phyloP scores from a whole-genome alignment of 371 early-diverging fungal species.

The Mortierella sp. region DNA sequence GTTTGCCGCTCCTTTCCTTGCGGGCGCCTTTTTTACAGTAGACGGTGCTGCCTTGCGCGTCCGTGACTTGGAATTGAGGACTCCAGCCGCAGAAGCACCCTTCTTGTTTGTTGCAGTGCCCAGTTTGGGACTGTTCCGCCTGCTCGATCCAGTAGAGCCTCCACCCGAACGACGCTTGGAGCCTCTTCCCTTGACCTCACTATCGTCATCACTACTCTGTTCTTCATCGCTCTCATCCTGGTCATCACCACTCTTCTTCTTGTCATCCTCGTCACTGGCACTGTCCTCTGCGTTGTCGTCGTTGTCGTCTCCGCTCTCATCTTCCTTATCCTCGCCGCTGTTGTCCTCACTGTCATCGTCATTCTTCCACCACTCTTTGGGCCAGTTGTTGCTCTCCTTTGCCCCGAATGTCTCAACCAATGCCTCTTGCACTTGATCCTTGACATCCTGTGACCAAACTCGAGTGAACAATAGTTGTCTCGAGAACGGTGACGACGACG shows the following conservation, averaged over 20 bases:
- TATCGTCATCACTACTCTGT: slow-evolving; percentile 20
- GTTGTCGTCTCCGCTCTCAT: slow-evolving; percentile 7
- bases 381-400: slow-evolving; percentile 31
- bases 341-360: slow-evolving; percentile 6
- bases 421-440: slow-evolving; percentile 28
- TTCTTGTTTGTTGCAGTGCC: slow-evolving; percentile 10
- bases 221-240: slow-evolving; percentile 30
- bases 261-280: slow-evolving; percentile 7
- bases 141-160: slow-evolving; percentile 35
- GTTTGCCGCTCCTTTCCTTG: slow-evolving; percentile 10
- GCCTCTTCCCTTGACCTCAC: slow-evolving; percentile 17
- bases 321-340: slow-evolving; percentile 13
- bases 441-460: slow-evolving; percentile 37
- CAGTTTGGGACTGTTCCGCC: slow-evolving; percentile 48
- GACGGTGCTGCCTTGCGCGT: slow-evolving; percentile 10
- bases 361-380: slow-evolving; percentile 40
- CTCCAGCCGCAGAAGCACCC: slow-evolving; percentile 3
- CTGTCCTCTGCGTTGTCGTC: slow-evolving; percentile 5
- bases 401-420: slow-evolving; percentile 29
- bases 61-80: slow-evolving; percentile 27
- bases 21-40: slow-evolving; percentile 11
- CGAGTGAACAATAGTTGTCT: slow-evolving; percentile 7
- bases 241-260: slow-evolving; percentile 14
- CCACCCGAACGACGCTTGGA: slow-evolving; percentile 24
- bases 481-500: background rate